These are phyloP conservation scores for Aspergillus biplanus DNA, from an alignment of 495 filamentous ascomycete species.

Conservation along the genomic window DNA sequence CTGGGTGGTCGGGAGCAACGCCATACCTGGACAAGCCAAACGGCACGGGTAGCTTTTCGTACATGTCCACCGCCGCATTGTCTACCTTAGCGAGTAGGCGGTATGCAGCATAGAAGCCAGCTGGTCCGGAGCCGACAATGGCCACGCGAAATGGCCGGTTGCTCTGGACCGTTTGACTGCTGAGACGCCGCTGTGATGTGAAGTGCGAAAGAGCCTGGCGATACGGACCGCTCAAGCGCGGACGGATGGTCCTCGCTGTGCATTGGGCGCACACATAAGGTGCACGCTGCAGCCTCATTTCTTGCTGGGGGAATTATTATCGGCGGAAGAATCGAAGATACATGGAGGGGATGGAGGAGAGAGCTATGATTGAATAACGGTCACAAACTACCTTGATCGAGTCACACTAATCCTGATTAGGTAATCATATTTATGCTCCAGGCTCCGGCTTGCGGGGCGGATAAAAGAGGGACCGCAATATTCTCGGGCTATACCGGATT, in stretches of 20 bases:
- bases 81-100: conserved; percentile 74
- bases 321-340: neutral
- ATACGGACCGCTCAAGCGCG: conserved; percentile 13
- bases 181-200: conserved; percentile 30
- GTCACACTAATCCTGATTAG: too few species aligned
- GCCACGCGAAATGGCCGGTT: conserved; percentile 73
- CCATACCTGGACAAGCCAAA: conserved; percentile 92
- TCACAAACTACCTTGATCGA: too few species aligned
- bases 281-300: conserved; percentile 34
- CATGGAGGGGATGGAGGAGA: neutral
- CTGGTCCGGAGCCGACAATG: conserved; percentile 91
- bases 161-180: conserved; percentile 40
- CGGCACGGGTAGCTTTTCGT: conserved; percentile 88
- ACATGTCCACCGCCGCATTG: conserved; percentile 87
- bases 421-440: neutral
- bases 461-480: neutral
- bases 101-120: conserved; percentile 93
- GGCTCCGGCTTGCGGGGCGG: neutral
- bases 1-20: conserved; percentile 95
- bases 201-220: conserved; percentile 15
- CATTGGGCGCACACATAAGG: conserved; percentile 42
- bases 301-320: conserved; percentile 8
- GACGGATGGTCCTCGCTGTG: conserved; percentile 28
- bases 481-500: neutral
- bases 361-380: neutral